Conservation (phyloP, 1,284 basidiomycete genomes). For the Ganoderma lucidum region DNA sequence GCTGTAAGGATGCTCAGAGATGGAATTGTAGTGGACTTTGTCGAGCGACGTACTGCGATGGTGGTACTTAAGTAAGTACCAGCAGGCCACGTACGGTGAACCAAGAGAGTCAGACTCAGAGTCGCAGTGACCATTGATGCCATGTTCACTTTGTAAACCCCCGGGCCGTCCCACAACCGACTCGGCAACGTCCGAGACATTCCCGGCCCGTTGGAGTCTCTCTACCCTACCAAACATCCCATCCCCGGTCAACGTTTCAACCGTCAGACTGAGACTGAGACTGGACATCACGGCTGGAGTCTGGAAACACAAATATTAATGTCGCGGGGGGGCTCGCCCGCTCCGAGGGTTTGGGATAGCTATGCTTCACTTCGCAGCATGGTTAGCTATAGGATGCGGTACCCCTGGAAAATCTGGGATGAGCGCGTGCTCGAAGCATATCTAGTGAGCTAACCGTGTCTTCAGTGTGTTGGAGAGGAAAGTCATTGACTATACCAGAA, state of each 20-base stretch:
- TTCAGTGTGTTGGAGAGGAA: not conserved
- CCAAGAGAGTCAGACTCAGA: not conserved
- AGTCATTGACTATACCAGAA: not conserved
- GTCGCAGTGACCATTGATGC: too few relatives aligned
- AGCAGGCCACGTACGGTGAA: too few relatives aligned
- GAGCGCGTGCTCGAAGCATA: not conserved
- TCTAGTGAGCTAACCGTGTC: not conserved
- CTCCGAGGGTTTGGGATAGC: not conserved
- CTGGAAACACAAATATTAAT: not conserved
- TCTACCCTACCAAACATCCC: too few relatives aligned
- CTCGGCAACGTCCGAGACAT: too few relatives aligned
- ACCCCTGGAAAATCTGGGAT: slow-evolving; percentile 2
- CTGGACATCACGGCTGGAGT: not conserved
- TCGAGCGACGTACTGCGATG: not conserved
- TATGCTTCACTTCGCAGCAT: not conserved
- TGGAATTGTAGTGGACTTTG: not conserved
- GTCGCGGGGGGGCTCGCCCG: not conserved
- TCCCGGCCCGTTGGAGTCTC: too few relatives aligned
- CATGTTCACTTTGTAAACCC: too few relatives aligned
- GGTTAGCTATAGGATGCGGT: not conserved
- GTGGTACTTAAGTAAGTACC: not conserved
- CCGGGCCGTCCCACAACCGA: too few relatives aligned
- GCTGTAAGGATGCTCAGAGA: not conserved
- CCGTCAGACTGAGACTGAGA: too few relatives aligned
- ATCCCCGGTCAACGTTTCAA: too few relatives aligned